A percentile compares a stretch with the other conserved stretches of the same genome.
Conservation (phyloP, 2,329 filamentous ascomycete species). For the Penicillium polonicum region DNA sequence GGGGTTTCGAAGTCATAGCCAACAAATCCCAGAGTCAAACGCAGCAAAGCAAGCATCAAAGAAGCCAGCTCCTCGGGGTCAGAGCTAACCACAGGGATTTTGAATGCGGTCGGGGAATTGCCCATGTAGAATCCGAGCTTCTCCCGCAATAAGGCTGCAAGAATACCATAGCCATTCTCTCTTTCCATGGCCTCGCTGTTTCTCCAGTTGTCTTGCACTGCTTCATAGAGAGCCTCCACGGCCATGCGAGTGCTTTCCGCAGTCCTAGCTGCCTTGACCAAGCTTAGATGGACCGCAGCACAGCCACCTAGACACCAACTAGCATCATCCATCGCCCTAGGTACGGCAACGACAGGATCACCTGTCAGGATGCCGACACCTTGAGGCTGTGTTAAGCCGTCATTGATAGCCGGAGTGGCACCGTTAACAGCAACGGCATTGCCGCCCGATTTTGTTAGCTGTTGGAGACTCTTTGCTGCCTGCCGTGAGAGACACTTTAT, state of each 20-base stretch:
- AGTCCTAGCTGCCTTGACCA: slow-evolving; percentile 74
- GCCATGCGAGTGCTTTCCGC: slow-evolving; percentile 71
- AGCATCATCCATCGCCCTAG: slow-evolving; percentile 84
- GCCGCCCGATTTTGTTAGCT: slow-evolving; percentile 69
- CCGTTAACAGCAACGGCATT: slow-evolving; percentile 84
- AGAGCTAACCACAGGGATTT: slow-evolving; percentile 37
- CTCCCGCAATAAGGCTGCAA: slow-evolving; percentile 78
- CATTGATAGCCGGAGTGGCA: slow-evolving; percentile 81
- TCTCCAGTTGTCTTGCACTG: slow-evolving; percentile 87
- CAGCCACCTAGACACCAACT: slow-evolving; percentile 93
- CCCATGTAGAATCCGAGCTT: slow-evolving; percentile 58
- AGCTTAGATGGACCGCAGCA: slow-evolving; percentile 76
- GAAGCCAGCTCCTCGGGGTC: slow-evolving; percentile 50
- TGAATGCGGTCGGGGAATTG: slow-evolving; percentile 42
- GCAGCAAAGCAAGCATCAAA: slow-evolving; percentile 63
- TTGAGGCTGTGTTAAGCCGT: slow-evolving; percentile 76
- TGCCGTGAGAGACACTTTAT: slow-evolving; percentile 72
- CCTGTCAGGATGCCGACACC: slow-evolving; percentile 82
- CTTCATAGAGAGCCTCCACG: slow-evolving; percentile 79
- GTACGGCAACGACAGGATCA: slow-evolving; percentile 74
- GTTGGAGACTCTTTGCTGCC: slow-evolving; percentile 66
- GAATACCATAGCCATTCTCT: slow-evolving; percentile 87
- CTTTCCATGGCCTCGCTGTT: slow-evolving; percentile 98
- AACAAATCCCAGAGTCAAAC: slow-evolving; percentile 77
- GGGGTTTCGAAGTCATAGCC: slow-evolving; percentile 80